Conservation (phyloP, 2,329 filamentous ascomycete genomes). For the Catunica adiposa region DNA sequence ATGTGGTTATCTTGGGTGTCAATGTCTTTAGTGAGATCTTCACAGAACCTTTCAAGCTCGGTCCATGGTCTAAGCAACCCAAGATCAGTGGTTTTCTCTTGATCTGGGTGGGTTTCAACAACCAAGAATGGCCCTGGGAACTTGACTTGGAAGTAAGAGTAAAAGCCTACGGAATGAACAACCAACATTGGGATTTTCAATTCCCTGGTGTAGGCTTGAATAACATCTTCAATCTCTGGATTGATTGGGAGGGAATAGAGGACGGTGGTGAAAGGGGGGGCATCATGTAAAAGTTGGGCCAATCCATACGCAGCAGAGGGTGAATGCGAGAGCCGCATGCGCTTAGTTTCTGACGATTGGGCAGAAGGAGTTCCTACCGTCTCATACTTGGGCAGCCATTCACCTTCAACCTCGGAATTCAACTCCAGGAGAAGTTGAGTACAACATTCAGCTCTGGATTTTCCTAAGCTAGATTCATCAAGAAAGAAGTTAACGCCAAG, state of each 20-base stretch:
- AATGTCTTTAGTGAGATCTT: slow-evolving; percentile 50
- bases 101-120: slow-evolving; percentile 87
- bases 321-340: slow-evolving; percentile 10
- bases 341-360: slow-evolving; percentile 18
- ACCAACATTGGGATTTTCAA: slow-evolving; percentile 60
- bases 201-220: slow-evolving; percentile 32
- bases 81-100: slow-evolving; percentile 69
- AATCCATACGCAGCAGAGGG: slow-evolving; percentile 18
- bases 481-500: slow-evolving; percentile 96
- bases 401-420: slow-evolving; percentile 78
- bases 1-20: slow-evolving; percentile 58
- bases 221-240: slow-evolving; percentile 26
- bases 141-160: slow-evolving; percentile 69
- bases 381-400: slow-evolving; percentile 38
- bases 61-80: slow-evolving; percentile 75
- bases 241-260: slow-evolving; percentile 36
- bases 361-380: slow-evolving; percentile 1
- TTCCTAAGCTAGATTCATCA: slow-evolving; percentile 60
- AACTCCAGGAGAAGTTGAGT: slow-evolving; percentile 66
- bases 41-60: slow-evolving; percentile 53
- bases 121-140: slow-evolving; percentile 73
- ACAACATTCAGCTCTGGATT: slow-evolving; percentile 61
- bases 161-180: slow-evolving; percentile 81
- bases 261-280: slow-evolving; percentile 33
- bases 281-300: slow-evolving; percentile 26